Conservation (phyloP, 2,329 filamentous ascomycete genomes). For the Periconia sp. region DNA sequence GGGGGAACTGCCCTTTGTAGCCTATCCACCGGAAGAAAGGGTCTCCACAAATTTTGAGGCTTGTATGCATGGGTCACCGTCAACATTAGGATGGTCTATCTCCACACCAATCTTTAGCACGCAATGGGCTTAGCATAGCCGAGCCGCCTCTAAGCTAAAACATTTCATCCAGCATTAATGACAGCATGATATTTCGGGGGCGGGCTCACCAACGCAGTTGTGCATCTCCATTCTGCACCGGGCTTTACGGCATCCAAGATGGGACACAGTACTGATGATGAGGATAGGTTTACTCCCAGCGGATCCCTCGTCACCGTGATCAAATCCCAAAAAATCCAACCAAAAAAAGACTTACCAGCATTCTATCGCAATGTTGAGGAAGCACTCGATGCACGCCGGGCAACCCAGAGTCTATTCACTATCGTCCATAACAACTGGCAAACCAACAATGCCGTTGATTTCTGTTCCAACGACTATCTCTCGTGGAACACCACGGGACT, state of each 20-base stretch:
- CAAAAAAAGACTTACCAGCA: background rate
- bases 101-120: background rate
- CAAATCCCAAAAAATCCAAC: background rate
- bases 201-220: too few species aligned
- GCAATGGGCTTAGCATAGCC: background rate
- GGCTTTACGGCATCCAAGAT: too few species aligned
- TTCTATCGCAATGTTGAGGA: constrained; percentile 25
- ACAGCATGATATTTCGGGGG: too few species aligned
- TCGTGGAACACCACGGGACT: too few species aligned
- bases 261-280: too few species aligned
- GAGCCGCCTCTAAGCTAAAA: too few species aligned
- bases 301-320: background rate
- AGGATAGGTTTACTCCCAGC: background rate
- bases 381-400: constrained; percentile 8
- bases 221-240: too few species aligned
- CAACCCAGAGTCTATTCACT: background rate
- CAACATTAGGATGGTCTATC: too few species aligned
- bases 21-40: background rate
- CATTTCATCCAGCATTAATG: too few species aligned
- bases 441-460: constrained; percentile 45
- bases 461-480: constrained; percentile 58
- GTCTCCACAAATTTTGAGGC: too few species aligned
- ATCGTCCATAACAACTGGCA: constrained; percentile 1
- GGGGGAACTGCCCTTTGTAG: background rate
- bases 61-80: too few species aligned